Evolutionary conservation across 495 filamentous ascomycete species (phyloP).

Genomic region (Penicillium malachiteum): DNA sequence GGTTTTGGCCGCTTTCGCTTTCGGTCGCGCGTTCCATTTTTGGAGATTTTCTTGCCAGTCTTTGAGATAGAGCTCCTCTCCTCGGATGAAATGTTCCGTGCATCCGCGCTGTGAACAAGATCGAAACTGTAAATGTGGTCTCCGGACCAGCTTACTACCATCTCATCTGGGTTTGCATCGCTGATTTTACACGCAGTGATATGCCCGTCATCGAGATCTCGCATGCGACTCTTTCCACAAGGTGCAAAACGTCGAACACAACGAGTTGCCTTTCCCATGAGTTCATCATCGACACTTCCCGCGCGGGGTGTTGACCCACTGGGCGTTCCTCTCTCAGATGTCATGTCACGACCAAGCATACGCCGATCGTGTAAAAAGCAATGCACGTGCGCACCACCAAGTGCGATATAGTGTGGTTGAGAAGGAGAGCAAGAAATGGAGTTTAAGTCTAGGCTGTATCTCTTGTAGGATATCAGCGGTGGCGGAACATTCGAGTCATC

Average conservation of each 20-base stretch:
- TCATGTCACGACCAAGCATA: conserved; percentile 65
- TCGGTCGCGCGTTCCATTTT: conserved; percentile 39
- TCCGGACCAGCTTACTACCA: conserved; percentile 75
- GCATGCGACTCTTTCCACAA: conserved; percentile 54
- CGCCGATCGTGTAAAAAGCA: conserved; percentile 76
- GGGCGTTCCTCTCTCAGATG: conserved; percentile 52
- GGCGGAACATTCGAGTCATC: conserved; percentile 62
- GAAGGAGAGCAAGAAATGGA: conserved; percentile 71
- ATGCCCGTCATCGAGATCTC: conserved; percentile 56
- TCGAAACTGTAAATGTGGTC: conserved; percentile 76
- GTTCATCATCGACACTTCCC: conserved; percentile 51
- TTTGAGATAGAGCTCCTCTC: conserved; percentile 14
- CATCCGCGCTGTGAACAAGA: conserved; percentile 61
- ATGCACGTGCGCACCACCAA: conserved; percentile 70
- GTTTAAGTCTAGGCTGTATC: conserved; percentile 66
- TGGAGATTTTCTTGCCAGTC: conserved; percentile 20
- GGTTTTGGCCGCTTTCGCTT: conserved; percentile 60
- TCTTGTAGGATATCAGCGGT: conserved; percentile 70
- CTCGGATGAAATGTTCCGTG: conserved; percentile 33
- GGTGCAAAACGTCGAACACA: conserved; percentile 73
- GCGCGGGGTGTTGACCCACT: conserved; percentile 30
- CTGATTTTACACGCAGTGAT: conserved; percentile 81
- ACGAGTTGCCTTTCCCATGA: conserved; percentile 61
- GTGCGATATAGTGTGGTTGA: conserved; percentile 74
- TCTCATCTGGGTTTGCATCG: conserved; percentile 71